Evolutionary conservation across 345 rosid species (phyloP).

Genomic region (Gossypium rotundifolium): DNA sequence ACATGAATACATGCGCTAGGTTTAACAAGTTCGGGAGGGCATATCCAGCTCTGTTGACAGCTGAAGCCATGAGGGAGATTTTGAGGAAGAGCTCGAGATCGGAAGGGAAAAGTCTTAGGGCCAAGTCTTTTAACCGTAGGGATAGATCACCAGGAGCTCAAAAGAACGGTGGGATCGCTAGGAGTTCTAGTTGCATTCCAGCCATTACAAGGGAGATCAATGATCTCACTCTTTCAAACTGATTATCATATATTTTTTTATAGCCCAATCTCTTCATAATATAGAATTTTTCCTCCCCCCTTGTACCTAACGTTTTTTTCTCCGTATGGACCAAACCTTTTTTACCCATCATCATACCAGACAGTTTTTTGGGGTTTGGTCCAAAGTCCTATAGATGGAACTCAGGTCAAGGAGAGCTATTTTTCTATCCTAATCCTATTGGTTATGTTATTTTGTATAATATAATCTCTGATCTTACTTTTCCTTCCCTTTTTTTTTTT

Average conservation of each 20-base stretch:
- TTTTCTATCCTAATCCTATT: background rate
- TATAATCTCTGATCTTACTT: background rate
- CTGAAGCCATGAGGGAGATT: constrained; percentile 85
- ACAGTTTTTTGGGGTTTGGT: background rate
- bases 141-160: constrained; percentile 26
- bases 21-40: constrained; percentile 81
- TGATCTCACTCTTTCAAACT: constrained; percentile 13
- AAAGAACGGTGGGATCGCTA: constrained; percentile 43
- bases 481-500: background rate
- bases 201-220: constrained; percentile 62
- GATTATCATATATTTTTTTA: background rate
- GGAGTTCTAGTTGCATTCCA: constrained; percentile 88
- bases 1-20: constrained; percentile 71
- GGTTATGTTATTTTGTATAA: background rate
- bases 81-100: constrained; percentile 38
- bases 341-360: background rate
- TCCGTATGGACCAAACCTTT: background rate
- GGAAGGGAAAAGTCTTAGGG: constrained; percentile 25
- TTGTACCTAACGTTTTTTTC: background rate
- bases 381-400: background rate
- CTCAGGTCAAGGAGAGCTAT: background rate
- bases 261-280: background rate
- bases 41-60: constrained; percentile 70
- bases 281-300: background rate
- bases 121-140: constrained; percentile 44